Evolutionary conservation across 2,329 filamentous ascomycete species (phyloP), one percentile per base, ranked within the genome.

Genomic region (Paraphaeosphaeria sporulosa): DNA sequence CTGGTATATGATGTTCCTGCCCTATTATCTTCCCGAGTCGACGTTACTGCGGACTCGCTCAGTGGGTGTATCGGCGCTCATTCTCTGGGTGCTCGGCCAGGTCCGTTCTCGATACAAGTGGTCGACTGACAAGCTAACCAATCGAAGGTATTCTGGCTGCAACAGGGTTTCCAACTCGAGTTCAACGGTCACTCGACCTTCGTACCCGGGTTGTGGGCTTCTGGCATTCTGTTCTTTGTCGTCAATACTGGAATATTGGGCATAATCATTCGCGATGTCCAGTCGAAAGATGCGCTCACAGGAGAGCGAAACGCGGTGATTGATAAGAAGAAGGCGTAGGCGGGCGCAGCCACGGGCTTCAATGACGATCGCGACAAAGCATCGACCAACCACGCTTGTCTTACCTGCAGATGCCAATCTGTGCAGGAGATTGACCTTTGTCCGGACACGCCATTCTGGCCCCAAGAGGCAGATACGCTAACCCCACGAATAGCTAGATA

Each of bases 1-100:
- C 52, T 99, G 95, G 95, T 98, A 99, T 79, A 89, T 97, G 79
- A 87, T 97, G 65, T 92, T 99, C 69, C 83, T 98, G 2, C 95
- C 95, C 0, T 89, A 97, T 52, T 96, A 97, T 75, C 88, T 99
- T 0, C 93, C 94, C 0, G 81, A 81, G 40, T 97, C 94, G 0
- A 90, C 90, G 0, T 84, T 97, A 15, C 79, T 96, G 0, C 79
- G 76, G 4, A 83, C 80, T 2, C 87, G 87, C 0, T 71, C 72
- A 6, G 78, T 90, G 3, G 95, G 95, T 1, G 60, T 91, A 1
- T 69, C 81, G 0, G 91, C 91, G 0, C 81, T 92, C 6, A 69
- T 80, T 1, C 79, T 94, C 4, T 99, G 95, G 95, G 79, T 96
- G 0, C 71, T 84, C 2, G 87, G 87, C 0, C 94, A 98, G 76